Evolutionary conservation across 2,329 filamentous ascomycete species (phyloP).

Genomic region (Apiospora sp.): DNA sequence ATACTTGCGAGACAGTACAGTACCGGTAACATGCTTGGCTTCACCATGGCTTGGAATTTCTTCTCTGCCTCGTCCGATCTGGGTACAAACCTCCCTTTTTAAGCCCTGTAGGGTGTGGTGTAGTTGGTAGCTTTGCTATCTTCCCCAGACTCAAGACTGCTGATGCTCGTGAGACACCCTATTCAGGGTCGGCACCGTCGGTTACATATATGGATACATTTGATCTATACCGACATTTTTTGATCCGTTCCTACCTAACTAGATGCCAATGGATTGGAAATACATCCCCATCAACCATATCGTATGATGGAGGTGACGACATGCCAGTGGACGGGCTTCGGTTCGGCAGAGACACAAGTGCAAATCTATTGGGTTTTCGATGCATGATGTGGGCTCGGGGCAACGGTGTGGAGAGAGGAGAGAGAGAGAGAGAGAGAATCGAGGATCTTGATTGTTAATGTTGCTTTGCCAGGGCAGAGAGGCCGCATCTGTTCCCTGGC

Average conservation of each 20-base stretch:
- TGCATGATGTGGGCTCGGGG: constrained; percentile 2
- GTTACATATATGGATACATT: neutral
- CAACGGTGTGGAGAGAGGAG: constrained; percentile 12
- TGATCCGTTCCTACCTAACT: too few relatives aligned
- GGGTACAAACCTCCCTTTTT: neutral
- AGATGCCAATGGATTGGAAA: neutral
- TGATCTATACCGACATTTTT: too few relatives aligned
- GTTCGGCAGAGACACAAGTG: constrained; percentile 12
- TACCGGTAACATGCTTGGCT: neutral
- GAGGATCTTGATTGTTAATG: constrained; percentile 19
- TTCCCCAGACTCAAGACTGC: neutral
- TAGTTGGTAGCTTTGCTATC: neutral
- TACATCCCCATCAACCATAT: neutral
- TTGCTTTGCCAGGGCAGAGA: constrained; percentile 12
- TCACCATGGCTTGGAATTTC: neutral
- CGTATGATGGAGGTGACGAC: neutral
- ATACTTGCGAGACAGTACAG: neutral
- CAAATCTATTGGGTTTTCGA: neutral
- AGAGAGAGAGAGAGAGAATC: neutral
- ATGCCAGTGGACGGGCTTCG: too few relatives aligned
- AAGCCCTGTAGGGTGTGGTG: neutral
- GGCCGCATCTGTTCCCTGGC: constrained; percentile 10
- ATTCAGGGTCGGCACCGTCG: neutral
- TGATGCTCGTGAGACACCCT: neutral
- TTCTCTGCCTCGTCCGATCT: neutral